Evolutionary conservation across 495 filamentous ascomycete species (phyloP).

Genomic region (Penicillium silybi): DNA sequence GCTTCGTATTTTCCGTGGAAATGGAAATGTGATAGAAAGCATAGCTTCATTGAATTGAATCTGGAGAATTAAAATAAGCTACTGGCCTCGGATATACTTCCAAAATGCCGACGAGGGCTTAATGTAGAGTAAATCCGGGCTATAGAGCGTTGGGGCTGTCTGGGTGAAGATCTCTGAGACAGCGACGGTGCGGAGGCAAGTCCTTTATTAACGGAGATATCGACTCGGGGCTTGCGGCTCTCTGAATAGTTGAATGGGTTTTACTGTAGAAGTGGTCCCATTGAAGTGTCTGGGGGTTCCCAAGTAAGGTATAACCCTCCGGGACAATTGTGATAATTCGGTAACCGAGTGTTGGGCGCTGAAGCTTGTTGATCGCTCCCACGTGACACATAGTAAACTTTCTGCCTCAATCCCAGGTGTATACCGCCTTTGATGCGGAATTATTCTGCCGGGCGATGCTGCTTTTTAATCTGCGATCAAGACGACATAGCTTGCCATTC

Average conservation of each 20-base stretch:
- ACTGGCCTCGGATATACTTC: no score
- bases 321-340: no score
- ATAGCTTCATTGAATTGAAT: no score
- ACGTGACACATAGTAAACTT: not conserved
- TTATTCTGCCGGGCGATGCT: constrained; percentile 33
- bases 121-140: no score
- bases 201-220: not conserved
- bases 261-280: not conserved
- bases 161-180: not conserved
- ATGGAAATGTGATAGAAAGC: no score
- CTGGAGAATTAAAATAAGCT: no score
- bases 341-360: not conserved
- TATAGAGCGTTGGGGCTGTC: no score
- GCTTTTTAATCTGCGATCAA: constrained; percentile 19
- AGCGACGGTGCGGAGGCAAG: no score
- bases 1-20: no score
- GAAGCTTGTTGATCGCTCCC: not conserved
- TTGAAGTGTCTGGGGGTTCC: not conserved
- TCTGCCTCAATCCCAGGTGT: not conserved
- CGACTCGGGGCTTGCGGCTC: not conserved
- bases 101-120: no score
- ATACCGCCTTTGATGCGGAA: constrained; percentile 18
- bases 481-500: not conserved
- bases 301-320: no score
- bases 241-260: no score